Evolutionary conservation across 2,329 filamentous ascomycete species (phyloP).

Genomic region (Metarhizium guizhouense): DNA sequence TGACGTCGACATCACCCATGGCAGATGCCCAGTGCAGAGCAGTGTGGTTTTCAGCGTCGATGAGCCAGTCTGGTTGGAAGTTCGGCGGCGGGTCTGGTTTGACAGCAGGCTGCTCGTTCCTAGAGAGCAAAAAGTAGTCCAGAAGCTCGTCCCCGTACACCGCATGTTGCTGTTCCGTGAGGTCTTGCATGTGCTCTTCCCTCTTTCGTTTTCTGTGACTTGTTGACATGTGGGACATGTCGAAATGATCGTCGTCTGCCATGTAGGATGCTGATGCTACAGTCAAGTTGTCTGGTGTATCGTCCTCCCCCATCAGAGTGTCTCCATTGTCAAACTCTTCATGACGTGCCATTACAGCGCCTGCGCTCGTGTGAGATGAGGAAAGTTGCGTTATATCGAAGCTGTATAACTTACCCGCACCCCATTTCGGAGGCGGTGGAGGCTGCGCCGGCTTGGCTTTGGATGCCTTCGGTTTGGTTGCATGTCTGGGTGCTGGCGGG

Average conservation of each 20-base stretch:
- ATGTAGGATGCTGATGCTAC: conserved; percentile 78
- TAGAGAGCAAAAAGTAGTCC: conserved; percentile 88
- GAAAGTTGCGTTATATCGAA: not conserved
- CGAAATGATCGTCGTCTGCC: conserved; percentile 71
- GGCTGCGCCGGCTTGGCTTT: conserved; percentile 31
- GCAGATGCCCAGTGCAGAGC: conserved; percentile 95
- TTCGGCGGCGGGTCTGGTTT: conserved; percentile 73
- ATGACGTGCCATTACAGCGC: conserved; percentile 16
- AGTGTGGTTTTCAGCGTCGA: conserved; percentile 87
- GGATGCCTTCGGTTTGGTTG: conserved; percentile 73
- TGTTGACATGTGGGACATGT: conserved; percentile 56
- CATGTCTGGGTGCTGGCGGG: conserved; percentile 87
- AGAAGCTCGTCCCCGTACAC: conserved; percentile 88
- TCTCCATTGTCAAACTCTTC: conserved; percentile 60
- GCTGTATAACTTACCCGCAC: conserved; percentile 11
- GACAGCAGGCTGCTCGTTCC: conserved; percentile 64
- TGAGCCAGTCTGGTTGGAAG: conserved; percentile 84
- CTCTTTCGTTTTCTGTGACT: conserved; percentile 69
- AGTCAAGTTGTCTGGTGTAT: conserved; percentile 75
- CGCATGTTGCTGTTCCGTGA: conserved; percentile 74
- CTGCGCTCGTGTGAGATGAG: conserved; percentile 8
- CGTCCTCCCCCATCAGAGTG: conserved; percentile 60
- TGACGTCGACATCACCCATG: conserved; percentile 92
- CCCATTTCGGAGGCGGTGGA: conserved; percentile 49
- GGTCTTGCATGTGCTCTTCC: conserved; percentile 50